Percentiles rank a stretch among this genome's conserved stretches.
phyloP scores from a whole-genome alignment of 2,329 filamentous ascomycete genomes.

The Tolypocladium tropicale region DNA sequence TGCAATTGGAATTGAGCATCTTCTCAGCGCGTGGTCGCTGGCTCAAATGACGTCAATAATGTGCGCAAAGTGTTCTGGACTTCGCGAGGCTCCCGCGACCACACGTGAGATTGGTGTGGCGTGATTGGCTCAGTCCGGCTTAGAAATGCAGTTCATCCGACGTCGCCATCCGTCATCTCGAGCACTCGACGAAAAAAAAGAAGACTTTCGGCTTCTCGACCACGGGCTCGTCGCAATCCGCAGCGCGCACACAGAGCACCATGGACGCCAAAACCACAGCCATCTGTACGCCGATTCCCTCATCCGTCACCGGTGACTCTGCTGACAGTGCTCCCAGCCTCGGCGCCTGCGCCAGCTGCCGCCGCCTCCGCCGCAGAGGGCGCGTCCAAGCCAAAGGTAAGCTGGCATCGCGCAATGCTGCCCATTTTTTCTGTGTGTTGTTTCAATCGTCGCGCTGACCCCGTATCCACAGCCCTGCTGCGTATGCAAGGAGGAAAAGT shows the following conservation, averaged over 20 bases:
- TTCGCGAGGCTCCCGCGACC: conserved; percentile 11
- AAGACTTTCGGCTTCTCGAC: background rate
- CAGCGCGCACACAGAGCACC: conserved; percentile 6
- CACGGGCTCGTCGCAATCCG: background rate
- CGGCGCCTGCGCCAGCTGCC: conserved; percentile 3
- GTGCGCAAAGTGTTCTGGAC: background rate
- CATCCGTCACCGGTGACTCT: background rate
- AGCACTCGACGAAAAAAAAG: conserved; percentile 8
- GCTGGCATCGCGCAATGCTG: background rate
- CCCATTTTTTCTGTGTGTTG: too few relatives aligned
- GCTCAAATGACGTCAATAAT: background rate
- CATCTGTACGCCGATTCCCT: conserved; percentile 12
- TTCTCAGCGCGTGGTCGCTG: background rate
- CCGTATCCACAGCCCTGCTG: conserved; percentile 69
- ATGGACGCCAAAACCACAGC: conserved; percentile 21
- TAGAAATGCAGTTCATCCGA: background rate
- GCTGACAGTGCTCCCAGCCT: background rate
- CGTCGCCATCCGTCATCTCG: conserved; percentile 7
- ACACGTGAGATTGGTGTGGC: conserved; percentile 14
- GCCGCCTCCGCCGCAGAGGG: conserved; percentile 19
- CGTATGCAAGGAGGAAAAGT: conserved; percentile 93
- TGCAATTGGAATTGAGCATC: too few relatives aligned
- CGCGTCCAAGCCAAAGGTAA: conserved; percentile 33
- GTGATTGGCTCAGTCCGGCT: background rate
- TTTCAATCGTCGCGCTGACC: background rate